Conservation (phyloP, 441 rosid species). For the Adansonia madagascariensis region DNA sequence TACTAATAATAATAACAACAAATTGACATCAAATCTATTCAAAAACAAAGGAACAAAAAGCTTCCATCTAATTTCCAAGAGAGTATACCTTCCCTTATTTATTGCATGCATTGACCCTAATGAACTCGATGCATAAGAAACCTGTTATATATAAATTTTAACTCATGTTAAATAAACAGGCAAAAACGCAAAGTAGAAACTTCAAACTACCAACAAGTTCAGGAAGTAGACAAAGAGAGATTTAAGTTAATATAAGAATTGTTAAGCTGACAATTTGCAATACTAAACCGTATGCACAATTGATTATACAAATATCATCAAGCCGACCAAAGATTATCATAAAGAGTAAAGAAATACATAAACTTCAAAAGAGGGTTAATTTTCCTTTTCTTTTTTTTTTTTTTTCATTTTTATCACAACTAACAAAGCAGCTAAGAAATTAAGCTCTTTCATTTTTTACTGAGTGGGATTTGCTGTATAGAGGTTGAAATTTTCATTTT, state of each 20-base stretch:
- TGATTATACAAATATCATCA: neutral
- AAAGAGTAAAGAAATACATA: neutral
- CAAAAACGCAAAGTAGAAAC: too few species aligned
- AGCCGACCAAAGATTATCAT: neutral
- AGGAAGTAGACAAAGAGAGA: neutral
- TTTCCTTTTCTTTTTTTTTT: neutral
- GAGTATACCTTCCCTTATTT: too few species aligned
- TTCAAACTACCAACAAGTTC: neutral
- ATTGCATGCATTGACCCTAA: too few species aligned
- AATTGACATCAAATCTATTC: too few species aligned
- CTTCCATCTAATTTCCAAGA: too few species aligned
- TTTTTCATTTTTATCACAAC: neutral
- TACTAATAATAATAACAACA: too few species aligned
- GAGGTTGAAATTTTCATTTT: too few species aligned
- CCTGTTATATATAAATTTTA: too few species aligned
- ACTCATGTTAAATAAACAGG: too few species aligned
- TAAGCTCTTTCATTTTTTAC: neutral
- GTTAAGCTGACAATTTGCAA: neutral
- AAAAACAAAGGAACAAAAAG: too few species aligned
- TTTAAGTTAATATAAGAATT: neutral
- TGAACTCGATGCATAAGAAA: too few species aligned
- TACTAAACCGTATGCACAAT: neutral
- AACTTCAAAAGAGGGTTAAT: neutral
- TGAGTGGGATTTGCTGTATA: neutral
- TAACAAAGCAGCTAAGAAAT: neutral